Evolutionary conservation across 371 early-diverging fungal genomes (phyloP), one percentile per base, ranked within the genome.

Genomic region (Mortierella sp.): DNA sequence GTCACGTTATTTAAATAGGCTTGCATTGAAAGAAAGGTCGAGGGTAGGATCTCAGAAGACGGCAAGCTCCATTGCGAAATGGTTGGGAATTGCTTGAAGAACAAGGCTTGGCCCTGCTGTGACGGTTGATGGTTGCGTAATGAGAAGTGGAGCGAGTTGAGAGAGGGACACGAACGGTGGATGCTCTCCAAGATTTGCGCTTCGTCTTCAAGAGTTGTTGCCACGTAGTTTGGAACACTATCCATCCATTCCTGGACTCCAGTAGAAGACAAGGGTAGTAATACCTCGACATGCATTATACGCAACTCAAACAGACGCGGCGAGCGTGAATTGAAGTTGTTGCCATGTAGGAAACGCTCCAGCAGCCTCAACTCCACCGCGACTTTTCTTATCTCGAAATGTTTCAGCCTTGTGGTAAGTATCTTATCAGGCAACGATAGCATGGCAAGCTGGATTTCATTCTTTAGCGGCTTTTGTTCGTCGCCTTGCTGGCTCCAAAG

Each of bases 1-100:
- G 38, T 70, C 13, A 70, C 58, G 22, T 62, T 55, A 40, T 48
- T 58, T 11, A 47, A 50, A 41, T 70, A 55, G 4, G 63, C 58
- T 43, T 58, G 63, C 16, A 70, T 43, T 1, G 70, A 70, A 13
- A 63, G 57, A 47, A 70, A 70, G 21, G 70, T 70, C 15, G 70
- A 70, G 7, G 70, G 70, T 21, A 70, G 8, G 41, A 70, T 24
- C 22, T 70, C 63, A 21, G 70, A 70, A 38, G 63, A 48, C 0
- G 57, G 48, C 7, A 70, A 15, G 33, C 70, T 53, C 70, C 70
- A 70, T 36, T 32, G 19, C 21, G 53, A 63, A 16, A 70, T 24
- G 8, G 16, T 48, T 11, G 48, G 57, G 24, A 70, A 58, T 1
- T 41, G 45, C 15, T 47, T 55, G 63, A 70, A 70, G 19, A 70